Conservation (phyloP, 768 basidiomycete species). For the Daedaleopsis nitida region DNA sequence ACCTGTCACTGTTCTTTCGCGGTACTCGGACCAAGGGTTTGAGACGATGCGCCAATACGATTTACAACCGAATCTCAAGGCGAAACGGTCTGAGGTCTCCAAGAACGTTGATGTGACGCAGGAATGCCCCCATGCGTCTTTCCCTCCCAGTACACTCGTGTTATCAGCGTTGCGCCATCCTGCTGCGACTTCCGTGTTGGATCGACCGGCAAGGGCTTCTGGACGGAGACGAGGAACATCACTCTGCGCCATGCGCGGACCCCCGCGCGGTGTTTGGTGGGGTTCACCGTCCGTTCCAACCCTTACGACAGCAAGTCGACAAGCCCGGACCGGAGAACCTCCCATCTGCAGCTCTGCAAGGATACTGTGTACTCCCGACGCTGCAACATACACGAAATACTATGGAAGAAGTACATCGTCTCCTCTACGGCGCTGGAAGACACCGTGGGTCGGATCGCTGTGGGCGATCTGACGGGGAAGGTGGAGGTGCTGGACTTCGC, state of each 20-base stretch:
- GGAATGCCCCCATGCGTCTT: constrained; percentile 30
- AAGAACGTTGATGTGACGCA: not conserved
- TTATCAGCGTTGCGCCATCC: constrained; percentile 31
- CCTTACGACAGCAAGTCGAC: constrained; percentile 8
- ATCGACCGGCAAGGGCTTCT: constrained; percentile 37
- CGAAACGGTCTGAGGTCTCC: not conserved
- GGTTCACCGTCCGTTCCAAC: constrained; percentile 29
- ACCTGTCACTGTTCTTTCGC: constrained; percentile 34
- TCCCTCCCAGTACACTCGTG: constrained; percentile 26
- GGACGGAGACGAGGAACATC: constrained; percentile 38
- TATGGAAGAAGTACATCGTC: constrained; percentile 32
- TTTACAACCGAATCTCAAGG: constrained; percentile 27
- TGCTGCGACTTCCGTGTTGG: constrained; percentile 29
- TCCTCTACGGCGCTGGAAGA: constrained; percentile 34
- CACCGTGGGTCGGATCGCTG: constrained; percentile 36
- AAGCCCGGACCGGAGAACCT: constrained; percentile 6
- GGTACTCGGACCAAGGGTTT: constrained; percentile 25
- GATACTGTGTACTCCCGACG: constrained; percentile 31
- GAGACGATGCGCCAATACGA: constrained; percentile 34
- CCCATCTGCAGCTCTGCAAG: constrained; percentile 19
- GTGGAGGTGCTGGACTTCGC: constrained; percentile 37
- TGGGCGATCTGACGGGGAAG: constrained; percentile 35
- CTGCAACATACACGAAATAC: constrained; percentile 35
- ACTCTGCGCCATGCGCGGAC: constrained; percentile 27
- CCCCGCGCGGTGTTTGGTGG: constrained; percentile 35